Evolutionary conservation across 1,139 yeast species (phyloP).

Genomic region (Diutina neorugosa): DNA sequence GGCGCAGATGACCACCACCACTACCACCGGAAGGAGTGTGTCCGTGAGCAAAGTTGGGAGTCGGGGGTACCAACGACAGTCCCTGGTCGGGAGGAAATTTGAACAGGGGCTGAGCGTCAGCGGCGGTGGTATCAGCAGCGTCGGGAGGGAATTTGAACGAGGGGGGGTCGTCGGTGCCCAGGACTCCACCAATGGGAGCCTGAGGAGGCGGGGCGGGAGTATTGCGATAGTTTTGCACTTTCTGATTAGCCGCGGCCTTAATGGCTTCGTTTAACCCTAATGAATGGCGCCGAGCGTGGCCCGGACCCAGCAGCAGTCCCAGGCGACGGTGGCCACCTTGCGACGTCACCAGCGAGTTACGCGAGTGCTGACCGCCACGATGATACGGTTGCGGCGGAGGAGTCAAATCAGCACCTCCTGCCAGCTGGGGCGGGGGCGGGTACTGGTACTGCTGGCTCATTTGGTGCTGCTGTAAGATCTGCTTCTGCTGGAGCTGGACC

Average conservation of each 20-base stretch:
- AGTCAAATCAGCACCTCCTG: not conserved
- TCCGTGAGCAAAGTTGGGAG: constrained; percentile 24
- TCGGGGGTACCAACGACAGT: not conserved
- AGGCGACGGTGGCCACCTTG: constrained; percentile 23
- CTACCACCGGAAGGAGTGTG: constrained; percentile 15
- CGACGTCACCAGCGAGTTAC: not conserved
- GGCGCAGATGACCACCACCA: constrained; percentile 21
- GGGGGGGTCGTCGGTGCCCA: not conserved
- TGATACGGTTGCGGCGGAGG: not conserved
- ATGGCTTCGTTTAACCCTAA: constrained; percentile 92
- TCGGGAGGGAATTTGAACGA: constrained; percentile 32
- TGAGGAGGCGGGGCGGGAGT: not conserved
- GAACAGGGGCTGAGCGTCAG: constrained; percentile 8
- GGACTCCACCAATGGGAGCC: not conserved
- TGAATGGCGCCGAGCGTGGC: constrained; percentile 87
- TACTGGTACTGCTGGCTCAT: constrained; percentile 14
- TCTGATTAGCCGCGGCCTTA: constrained; percentile 82
- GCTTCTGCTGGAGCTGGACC: constrained; percentile 88
- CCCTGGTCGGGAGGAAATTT: constrained; percentile 28
- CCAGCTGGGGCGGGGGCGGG: constrained; percentile 9
- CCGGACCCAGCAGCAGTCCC: constrained; percentile 28
- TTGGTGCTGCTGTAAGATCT: constrained; percentile 56
- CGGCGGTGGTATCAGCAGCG: constrained; percentile 7
- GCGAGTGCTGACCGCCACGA: not conserved
- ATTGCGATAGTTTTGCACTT: constrained; percentile 30